Base-by-base conservation (phyloP, 148 eudicot genomes). In the Nyssa sinensis region DNA sequence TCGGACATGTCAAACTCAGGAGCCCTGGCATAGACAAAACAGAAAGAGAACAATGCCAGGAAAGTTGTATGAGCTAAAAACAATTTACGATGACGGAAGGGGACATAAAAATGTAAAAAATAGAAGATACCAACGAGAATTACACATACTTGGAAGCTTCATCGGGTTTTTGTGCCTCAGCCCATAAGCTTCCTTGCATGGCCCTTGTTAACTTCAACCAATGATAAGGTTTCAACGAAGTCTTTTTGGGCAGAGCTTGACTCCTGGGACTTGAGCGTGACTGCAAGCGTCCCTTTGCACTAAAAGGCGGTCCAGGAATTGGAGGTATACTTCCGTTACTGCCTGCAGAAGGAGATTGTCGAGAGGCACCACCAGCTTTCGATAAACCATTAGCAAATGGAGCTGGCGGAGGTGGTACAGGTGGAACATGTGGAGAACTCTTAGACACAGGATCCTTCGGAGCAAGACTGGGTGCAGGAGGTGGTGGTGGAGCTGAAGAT, bases 181-280 rank as follows among this genome's bases (percentile, higher is more conserved):
- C 97, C 98, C 98, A 94, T 71, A 94, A 65, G 89, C 97, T 94
- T 58, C 96, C 98, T 70, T 86, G 90, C 80, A 90, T 71, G 21
- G 84, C 97, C 81, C 97, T 88, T 49, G 89, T 88, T 77, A 94
- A 69, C 78, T 90, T 94, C 79, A 92, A 75, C 98, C 98, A 94
- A 74, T 94, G 98, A 74, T 87, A 94, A 11, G 98, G 93, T 69
- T 92, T 91, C 73, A 89, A 67, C 71, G 82, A 73, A 60, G 90
- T 75, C 86, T 79, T 92, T 79, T 79, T 91, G 0, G 86, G 31
- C 62, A 81, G 86, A 55, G 69, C 79, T 72, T 82, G 88, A 73
- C 62, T 74, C 77, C 80, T 90, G 57, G 82, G 33, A 63, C 77
- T 63, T 70, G 76, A 23, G 4, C 88, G 81, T 64, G 77, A 31